Evolutionary conservation across 306 rosid genomes (phyloP).

Genomic region (Ormosia semicastrata): DNA sequence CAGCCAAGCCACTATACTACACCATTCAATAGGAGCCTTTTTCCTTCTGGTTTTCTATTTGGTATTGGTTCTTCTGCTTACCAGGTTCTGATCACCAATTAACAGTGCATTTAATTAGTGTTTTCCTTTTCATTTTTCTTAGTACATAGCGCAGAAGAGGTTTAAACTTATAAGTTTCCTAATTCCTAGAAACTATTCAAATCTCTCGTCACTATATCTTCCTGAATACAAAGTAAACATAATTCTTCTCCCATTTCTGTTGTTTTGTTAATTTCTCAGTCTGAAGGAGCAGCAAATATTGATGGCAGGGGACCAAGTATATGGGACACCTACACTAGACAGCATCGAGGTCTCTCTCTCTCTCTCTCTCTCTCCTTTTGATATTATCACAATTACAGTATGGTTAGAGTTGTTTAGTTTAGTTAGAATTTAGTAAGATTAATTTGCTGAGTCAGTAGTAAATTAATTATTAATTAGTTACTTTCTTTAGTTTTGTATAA

Average conservation of each 20-base stretch:
- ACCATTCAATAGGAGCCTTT: slow-evolving; percentile 31
- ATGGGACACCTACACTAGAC: slow-evolving; percentile 43
- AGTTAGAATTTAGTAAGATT: no score
- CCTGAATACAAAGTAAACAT: no score
- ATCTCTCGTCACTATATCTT: background rate
- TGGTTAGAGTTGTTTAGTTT: no score
- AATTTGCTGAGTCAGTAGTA: no score
- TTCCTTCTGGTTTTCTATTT: slow-evolving; percentile 38
- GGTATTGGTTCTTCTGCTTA: slow-evolving; percentile 44
- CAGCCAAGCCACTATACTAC: slow-evolving; percentile 14
- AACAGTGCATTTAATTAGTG: background rate
- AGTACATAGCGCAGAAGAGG: background rate
- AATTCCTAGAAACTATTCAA: no score
- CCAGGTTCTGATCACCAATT: slow-evolving; percentile 32
- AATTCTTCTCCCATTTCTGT: no score
- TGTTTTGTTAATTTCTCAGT: background rate
- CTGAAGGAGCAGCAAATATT: slow-evolving; percentile 42
- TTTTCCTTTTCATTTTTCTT: no score
- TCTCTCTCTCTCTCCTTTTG: background rate
- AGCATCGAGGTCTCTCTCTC: slow-evolving; percentile 11
- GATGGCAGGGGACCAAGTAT: slow-evolving; percentile 46
- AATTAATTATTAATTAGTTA: no score
- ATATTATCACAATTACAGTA: no score
- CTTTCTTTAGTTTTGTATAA: no score
- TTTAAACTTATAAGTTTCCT: no score